These are phyloP conservation scores for Beauveria brongniartii DNA, from an alignment of 2,329 filamentous ascomycete species.

Conservation along the genomic window DNA sequence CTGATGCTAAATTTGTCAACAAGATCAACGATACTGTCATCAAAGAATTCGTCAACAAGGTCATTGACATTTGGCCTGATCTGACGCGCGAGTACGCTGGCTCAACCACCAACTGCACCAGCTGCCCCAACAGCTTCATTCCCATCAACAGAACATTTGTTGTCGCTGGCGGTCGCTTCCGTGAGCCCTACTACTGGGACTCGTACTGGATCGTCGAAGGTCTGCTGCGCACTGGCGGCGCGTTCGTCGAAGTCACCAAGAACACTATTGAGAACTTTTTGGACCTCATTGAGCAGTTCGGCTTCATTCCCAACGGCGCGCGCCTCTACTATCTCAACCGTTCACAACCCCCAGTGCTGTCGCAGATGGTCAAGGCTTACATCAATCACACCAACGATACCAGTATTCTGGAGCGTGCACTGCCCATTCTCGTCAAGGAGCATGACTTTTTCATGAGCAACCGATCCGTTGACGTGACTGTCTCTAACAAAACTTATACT, in stretches of 20 bases:
- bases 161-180: constrained; percentile 63
- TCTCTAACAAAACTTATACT: constrained; percentile 39
- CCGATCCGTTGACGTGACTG: constrained; percentile 45
- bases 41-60: constrained; percentile 51
- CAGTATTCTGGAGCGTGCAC: constrained; percentile 48
- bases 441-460: constrained; percentile 56
- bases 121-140: constrained; percentile 58
- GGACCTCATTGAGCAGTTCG: constrained; percentile 55
- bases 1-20: constrained; percentile 49
- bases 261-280: constrained; percentile 66
- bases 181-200: constrained; percentile 66
- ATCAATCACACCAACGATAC: constrained; percentile 58
- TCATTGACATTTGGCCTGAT: constrained; percentile 63
- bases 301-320: constrained; percentile 62
- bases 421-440: constrained; percentile 56
- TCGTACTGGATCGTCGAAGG: constrained; percentile 62
- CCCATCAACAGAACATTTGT: constrained; percentile 60
- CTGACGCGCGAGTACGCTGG: constrained; percentile 52
- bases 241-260: constrained; percentile 53
- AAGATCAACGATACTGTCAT: constrained; percentile 50
- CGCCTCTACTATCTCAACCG: constrained; percentile 60
- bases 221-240: constrained; percentile 54
- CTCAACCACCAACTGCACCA: constrained; percentile 42
- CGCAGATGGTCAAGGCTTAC: constrained; percentile 59
- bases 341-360: constrained; percentile 57